Conservation (phyloP, 2,329 filamentous ascomycete genomes). For the Echinosphaeria canescens region DNA sequence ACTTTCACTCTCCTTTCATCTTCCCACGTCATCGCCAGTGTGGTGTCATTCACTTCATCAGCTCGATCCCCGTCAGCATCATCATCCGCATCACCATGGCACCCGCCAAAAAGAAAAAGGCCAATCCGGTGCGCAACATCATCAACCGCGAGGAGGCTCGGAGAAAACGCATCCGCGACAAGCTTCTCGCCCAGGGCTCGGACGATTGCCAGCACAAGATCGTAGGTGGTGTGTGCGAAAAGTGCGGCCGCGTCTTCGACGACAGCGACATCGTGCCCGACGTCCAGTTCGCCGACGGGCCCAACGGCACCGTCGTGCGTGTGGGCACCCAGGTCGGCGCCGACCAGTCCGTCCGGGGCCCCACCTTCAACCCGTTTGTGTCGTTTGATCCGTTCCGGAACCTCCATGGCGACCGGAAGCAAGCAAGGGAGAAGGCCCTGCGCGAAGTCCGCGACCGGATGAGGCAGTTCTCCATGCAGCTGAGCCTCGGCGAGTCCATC, state of each 20-base stretch:
- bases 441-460: constrained; percentile 34
- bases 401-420: no score
- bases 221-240: constrained; percentile 50
- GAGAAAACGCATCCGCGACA: no score
- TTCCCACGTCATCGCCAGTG: no score
- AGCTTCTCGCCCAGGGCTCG: no score
- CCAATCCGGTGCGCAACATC: no score
- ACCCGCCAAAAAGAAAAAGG: no score
- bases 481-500: constrained; percentile 37
- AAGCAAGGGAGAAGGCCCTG: constrained; percentile 35
- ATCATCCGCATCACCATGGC: constrained; percentile 1
- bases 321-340: constrained; percentile 78
- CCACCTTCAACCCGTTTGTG: constrained; percentile 37
- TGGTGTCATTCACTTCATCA: no score
- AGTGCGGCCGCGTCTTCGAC: constrained; percentile 67
- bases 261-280: constrained; percentile 84
- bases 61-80: no score
- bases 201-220: constrained; percentile 40
- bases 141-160: no score
- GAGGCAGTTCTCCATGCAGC: constrained; percentile 36
- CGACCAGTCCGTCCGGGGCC: constrained; percentile 56
- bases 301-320: constrained; percentile 69
- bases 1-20: no score
- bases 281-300: constrained; percentile 74
- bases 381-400: no score